Percentiles rank a stretch among this genome's conserved stretches.
phyloP scores from a whole-genome alignment of 306 rosid species.

The Vigna nakashimae region DNA sequence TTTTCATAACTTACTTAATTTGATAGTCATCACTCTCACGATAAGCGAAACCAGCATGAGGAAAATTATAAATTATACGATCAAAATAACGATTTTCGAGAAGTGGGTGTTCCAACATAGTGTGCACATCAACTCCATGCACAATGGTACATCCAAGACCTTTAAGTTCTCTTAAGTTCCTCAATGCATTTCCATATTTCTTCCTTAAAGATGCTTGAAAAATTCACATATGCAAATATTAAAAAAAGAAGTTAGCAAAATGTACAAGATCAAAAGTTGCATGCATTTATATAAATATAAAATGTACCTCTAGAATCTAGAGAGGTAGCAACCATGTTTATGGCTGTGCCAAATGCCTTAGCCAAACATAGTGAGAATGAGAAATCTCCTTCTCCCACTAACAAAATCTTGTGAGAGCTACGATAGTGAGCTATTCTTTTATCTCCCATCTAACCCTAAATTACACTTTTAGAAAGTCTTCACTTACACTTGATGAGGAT shows the following conservation, averaged over 20 bases:
- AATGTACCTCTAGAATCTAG: conserved; percentile 44
- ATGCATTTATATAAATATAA: neutral
- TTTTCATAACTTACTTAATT: conserved; percentile 23
- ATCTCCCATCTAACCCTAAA: neutral
- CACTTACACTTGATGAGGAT: neutral
- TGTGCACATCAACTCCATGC: conserved; percentile 46
- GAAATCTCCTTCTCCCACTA: conserved; percentile 59
- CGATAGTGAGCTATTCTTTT: conserved; percentile 38
- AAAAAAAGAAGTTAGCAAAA: neutral
- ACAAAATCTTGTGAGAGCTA: conserved; percentile 46
- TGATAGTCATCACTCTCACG: neutral
- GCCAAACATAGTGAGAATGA: conserved; percentile 57
- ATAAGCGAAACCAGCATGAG: conserved; percentile 47
- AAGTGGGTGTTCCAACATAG: conserved; percentile 37
- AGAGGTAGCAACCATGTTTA: conserved; percentile 51
- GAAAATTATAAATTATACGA: conserved; percentile 53
- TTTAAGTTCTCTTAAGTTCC: conserved; percentile 41
- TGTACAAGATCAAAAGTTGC: neutral
- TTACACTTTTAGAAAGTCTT: neutral
- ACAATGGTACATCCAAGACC: conserved; percentile 33
- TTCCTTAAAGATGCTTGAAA: neutral
- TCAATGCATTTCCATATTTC: neutral
- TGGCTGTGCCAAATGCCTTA: conserved; percentile 41
- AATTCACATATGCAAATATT: neutral
- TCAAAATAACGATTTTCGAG: neutral